phyloP scores from a whole-genome alignment of 2,329 filamentous ascomycete species.

The Ophiostoma tasmaniense region DNA sequence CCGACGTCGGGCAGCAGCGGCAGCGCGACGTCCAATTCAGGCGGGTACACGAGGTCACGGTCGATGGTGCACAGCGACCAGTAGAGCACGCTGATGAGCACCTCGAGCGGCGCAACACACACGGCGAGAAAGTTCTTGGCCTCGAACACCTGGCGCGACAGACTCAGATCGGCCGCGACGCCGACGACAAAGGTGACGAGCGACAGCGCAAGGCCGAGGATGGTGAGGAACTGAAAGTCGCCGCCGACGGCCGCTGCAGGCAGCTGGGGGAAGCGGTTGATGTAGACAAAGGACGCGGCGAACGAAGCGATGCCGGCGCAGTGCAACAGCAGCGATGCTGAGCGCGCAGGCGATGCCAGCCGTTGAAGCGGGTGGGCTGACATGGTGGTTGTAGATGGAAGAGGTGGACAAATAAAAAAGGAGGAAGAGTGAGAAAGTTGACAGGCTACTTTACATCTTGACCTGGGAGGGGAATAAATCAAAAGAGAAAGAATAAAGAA shows the following conservation, averaged over 20 bases:
- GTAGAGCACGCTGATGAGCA: slow-evolving; percentile 63
- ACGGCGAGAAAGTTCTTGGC: slow-evolving; percentile 61
- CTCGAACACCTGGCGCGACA: slow-evolving; percentile 49
- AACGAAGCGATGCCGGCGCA: slow-evolving; percentile 45
- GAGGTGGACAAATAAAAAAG: neutral
- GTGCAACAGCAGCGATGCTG: slow-evolving; percentile 56
- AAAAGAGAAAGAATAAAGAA: neutral
- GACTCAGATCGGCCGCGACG: slow-evolving; percentile 55
- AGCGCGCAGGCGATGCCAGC: slow-evolving; percentile 55
- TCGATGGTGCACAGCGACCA: slow-evolving; percentile 58
- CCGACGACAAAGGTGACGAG: slow-evolving; percentile 53
- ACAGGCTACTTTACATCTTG: neutral
- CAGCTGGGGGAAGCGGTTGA: slow-evolving; percentile 40
- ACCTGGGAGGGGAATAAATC: neutral
- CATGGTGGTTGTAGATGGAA: slow-evolving; percentile 26
- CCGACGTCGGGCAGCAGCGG: slow-evolving; percentile 45
- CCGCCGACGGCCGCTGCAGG: slow-evolving; percentile 55
- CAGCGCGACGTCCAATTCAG: slow-evolving; percentile 37
- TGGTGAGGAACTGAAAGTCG: slow-evolving; percentile 65
- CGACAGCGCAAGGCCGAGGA: slow-evolving; percentile 57
- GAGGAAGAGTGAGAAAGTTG: neutral
- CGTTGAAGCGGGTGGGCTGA: slow-evolving; percentile 54
- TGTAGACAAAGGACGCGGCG: slow-evolving; percentile 43
- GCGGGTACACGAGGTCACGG: slow-evolving; percentile 42
- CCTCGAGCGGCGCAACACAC: slow-evolving; percentile 59